A percentile compares a stretch with the other conserved stretches of the same genome.
phyloP scores from a whole-genome alignment of 148 eudicot genomes.

The Fallopia convolvulus region DNA sequence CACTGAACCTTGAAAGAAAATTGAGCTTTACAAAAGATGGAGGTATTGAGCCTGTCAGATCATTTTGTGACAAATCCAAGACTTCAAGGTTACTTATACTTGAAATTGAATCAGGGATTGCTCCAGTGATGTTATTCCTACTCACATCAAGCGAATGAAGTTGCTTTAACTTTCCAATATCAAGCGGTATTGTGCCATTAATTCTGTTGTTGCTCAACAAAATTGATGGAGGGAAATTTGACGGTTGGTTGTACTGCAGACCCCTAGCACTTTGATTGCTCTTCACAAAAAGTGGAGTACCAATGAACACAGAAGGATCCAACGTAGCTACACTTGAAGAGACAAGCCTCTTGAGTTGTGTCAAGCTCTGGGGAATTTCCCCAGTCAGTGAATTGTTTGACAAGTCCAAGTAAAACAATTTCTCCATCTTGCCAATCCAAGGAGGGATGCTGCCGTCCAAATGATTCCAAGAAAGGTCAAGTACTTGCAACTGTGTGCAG shows the following conservation, averaged over 20 bases:
- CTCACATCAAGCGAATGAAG: slow-evolving; percentile 82
- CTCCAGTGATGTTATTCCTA: slow-evolving; percentile 58
- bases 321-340: slow-evolving; percentile 23
- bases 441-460: slow-evolving; percentile 57
- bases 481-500: slow-evolving; percentile 20
- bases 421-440: slow-evolving; percentile 75
- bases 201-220: slow-evolving; percentile 55
- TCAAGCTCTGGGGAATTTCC: slow-evolving; percentile 57
- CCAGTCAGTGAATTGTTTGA: slow-evolving; percentile 73
- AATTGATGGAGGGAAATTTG: slow-evolving; percentile 82
- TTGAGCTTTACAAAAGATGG: slow-evolving; percentile 53
- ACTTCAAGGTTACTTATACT: slow-evolving; percentile 57
- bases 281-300: slow-evolving; percentile 68
- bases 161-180: slow-evolving; percentile 61
- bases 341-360: slow-evolving; percentile 52
- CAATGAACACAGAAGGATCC: slow-evolving; percentile 31
- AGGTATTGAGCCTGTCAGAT: slow-evolving; percentile 70
- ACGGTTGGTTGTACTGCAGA: slow-evolving; percentile 70
- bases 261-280: slow-evolving; percentile 68
- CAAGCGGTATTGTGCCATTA: slow-evolving; percentile 53
- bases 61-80: slow-evolving; percentile 66
- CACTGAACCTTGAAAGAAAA: slow-evolving; percentile 71
- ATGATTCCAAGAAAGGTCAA: slow-evolving; percentile 81
- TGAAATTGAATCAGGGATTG: slow-evolving; percentile 66
- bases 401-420: slow-evolving; percentile 71